Evolutionary conservation across 2,329 filamentous ascomycete species (phyloP), one percentile per base, ranked within the genome.

Genomic region (Xenoacremonium recifei): DNA sequence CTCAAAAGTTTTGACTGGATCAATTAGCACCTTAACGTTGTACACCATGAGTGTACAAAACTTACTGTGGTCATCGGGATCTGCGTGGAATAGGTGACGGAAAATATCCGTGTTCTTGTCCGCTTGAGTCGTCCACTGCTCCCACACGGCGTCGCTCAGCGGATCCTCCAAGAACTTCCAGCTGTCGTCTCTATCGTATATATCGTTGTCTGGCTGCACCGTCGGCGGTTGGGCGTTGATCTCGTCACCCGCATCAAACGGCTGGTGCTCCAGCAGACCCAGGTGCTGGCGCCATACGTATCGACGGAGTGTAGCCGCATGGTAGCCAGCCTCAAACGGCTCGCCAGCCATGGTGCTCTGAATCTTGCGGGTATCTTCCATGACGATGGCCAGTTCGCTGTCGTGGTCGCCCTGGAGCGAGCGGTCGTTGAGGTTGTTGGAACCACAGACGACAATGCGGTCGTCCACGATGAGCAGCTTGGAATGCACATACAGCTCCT

Each of bases 401-500:
- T 97, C 92, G 64, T 96, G 92, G 54, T 85, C 80, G 12, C 92
- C 92, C 5, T 93, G 70, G 65, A 96, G 91, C 37, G 88, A 82
- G 39, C 92, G 85, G 62, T 97, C 92, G 63, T 96, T 97, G 56
- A 96, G 76, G 65, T 96, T 97, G 50, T 87, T 89, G 19, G 85
- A 90, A 15, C 89, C 89, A 60, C 89, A 93, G 39, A 96, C 81
- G 2, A 87, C 89, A 35, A 89, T 77, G 40, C 83, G 82, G 63
- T 97, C 92, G 60, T 97, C 91, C 2, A 85, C 86, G 53, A 96
- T 92, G 52, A 93, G 77, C 25, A 96, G 76, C 69, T 97, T 99
- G 20, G 83, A 87, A 64, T 99, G 93, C 35, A 97, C 85, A 63
- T 99, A 99, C 2, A 97, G 78, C 65, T 99, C 92, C 63, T 99